Evolutionary conservation across 2,329 filamentous ascomycete genomes (phyloP), one percentile per base, ranked within the genome.

Genomic region (Hypoxylon sp.): DNA sequence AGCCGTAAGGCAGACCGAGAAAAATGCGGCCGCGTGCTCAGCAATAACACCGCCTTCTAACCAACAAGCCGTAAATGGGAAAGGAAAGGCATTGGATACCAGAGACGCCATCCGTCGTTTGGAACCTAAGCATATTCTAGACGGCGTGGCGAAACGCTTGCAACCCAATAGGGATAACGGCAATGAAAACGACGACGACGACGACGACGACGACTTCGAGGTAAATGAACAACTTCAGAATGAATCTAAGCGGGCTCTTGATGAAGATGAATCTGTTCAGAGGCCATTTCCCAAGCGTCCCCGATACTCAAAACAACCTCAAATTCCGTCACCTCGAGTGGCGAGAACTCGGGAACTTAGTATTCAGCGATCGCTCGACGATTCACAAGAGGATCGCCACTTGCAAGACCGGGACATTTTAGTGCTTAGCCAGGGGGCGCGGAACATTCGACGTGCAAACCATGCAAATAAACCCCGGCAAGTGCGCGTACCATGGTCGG

Each of bases 401-500:
- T 10, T 73, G 7, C 63, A 59, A 46, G 58, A 60, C 17, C 36
- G 49, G 36, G 71, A 75, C 34, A 56, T 74, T 46, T 36, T 53
- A 13, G 55, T 45, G 14, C 63, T 75, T 2, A 75, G 69, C 41
- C 71, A 73, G 53, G 60, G 45, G 6, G 74, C 71, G 21, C 68
- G 60, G 17, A 61, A 59, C 19, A 71, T 64, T 50, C 67, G 67
- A 52, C 72, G 66, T 14, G 60, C 60, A 21, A 52, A 68, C 7
- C 34, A 46, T 46, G 51, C 58, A 13, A 67, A 45, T 28, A 73
- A 53, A 36, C 66, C 64, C 7, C 68, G 60, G 10, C 80, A 82
- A 71, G 61, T 65, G 45, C 78, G 79, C 52, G 72, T 70, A 48
- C 72, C 74, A 6, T 88, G 86, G 86, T 80, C 80, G 28, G 71